These are phyloP conservation scores for Knoxia roxburghii DNA, from an alignment of 257 asterid species.

Conservation along the genomic window DNA sequence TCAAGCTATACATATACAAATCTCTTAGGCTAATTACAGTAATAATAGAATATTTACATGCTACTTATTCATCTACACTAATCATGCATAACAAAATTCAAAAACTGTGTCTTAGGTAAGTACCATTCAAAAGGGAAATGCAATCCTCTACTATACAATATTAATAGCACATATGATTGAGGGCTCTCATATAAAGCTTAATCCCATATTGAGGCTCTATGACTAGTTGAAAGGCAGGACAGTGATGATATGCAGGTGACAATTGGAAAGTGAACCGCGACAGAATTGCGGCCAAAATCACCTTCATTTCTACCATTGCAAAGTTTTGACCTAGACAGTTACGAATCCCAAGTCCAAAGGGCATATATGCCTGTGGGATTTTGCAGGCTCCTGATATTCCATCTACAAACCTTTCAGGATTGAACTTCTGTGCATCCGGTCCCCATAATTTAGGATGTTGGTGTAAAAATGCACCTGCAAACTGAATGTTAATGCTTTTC, in stretches of 20 bases:
- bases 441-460: constrained; percentile 51
- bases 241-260: constrained; percentile 51
- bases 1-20: too few relatives aligned
- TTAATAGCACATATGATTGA: too few relatives aligned
- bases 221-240: constrained; percentile 44
- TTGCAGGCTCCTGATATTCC: constrained; percentile 60
- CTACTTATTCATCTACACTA: too few relatives aligned
- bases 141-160: too few relatives aligned
- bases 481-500: constrained; percentile 51
- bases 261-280: constrained; percentile 50
- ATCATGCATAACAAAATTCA: too few relatives aligned
- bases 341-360: constrained; percentile 61
- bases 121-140: too few relatives aligned
- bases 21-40: too few relatives aligned
- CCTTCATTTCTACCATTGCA: constrained; percentile 72
- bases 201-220: constrained; percentile 59
- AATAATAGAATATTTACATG: too few relatives aligned
- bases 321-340: constrained; percentile 59
- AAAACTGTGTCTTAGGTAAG: too few relatives aligned
- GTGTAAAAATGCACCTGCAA: constrained; percentile 49
- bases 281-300: constrained; percentile 47
- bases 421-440: constrained; percentile 38
- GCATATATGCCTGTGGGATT: constrained; percentile 64
- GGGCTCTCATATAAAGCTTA: constrained; percentile 31
- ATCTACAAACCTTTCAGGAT: constrained; percentile 57